Evolutionary conservation across 106 monocot genomes (phyloP), one percentile per base, ranked within the genome.

Genomic region (Agapanthus africanus): DNA sequence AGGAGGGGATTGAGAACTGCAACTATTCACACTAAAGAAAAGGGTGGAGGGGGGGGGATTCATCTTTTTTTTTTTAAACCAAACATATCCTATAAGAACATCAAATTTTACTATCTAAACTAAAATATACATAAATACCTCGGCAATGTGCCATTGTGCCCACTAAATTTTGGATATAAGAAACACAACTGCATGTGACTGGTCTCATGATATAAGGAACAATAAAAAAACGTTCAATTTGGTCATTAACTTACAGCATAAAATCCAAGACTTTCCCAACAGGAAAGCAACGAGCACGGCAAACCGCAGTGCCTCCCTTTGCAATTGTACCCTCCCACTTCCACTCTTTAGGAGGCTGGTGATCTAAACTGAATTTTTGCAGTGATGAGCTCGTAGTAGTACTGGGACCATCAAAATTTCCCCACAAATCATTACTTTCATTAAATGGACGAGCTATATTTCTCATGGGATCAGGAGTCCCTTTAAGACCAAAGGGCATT

Each of bases 291-390:
- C 86, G 89, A 76, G 97, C 97, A 54, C 82, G 88, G 50, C 97
- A 97, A 40, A 97, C 79, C 22, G 84, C 74, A 36, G 86, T 82
- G 37, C 92, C 92, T 52, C 97, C 92, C 62, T 90, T 97, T 4
- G 97, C 97, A 80, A 97, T 89, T 60, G 84, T 90, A n/a, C 97
- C 97, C 65, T 90, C 91, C 97, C 97, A 97, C 42, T 92, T 97
- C 97, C 97, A 97, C 34, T 80, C 89, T 70, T 92, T 71, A 21
- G n/a, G n/a, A n/a, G n/a, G n/a, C 47, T 76, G 72, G 44, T 70
- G 80, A 40, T 85, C 79, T 65, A 70, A 51, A 59, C 15, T 82
- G 16, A 56, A 37, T 37, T 68, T 85, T 41, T 79, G 73, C 63
- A 41, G 44, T 26, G 79, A 42, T 33, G 65, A 47, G 47, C 78